Evolutionary conservation across 23 red algal genomes (phyloP).

Genomic region (Gracilaria caudata): DNA sequence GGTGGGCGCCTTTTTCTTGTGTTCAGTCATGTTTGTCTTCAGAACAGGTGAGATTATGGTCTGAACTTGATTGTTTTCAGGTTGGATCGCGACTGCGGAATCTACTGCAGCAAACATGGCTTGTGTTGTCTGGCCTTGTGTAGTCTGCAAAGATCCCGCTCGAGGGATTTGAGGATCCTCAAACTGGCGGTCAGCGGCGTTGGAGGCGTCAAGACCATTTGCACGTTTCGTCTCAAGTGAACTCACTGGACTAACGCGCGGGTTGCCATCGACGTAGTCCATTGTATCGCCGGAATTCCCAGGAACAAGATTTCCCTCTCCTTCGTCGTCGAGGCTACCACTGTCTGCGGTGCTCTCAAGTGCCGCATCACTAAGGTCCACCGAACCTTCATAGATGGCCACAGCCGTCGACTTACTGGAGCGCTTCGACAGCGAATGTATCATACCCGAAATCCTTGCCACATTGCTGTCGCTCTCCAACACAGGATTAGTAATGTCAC

Average conservation of each 20-base stretch:
- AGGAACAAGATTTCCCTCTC: neutral
- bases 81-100: neutral
- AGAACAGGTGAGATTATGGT: neutral
- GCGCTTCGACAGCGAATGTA: slow-evolving; percentile 26
- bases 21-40: neutral
- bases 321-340: neutral
- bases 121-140: neutral
- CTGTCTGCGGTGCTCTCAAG: slow-evolving; percentile 26
- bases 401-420: slow-evolving; percentile 50
- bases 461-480: neutral
- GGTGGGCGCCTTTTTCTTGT: no score
- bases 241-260: slow-evolving; percentile 42
- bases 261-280: neutral
- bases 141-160: neutral
- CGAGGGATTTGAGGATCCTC: neutral
- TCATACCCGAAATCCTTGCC: neutral
- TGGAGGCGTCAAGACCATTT: neutral
- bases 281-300: neutral
- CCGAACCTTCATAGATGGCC: slow-evolving; percentile 40
- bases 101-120: neutral
- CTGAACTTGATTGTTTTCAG: neutral
- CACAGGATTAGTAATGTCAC: slow-evolving; percentile 17
- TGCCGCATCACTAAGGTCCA: slow-evolving; percentile 28
- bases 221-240: slow-evolving; percentile 23
- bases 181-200: neutral